A percentile compares a stretch with the other conserved stretches of the same genome.
These are phyloP conservation scores for Pichia sp. DNA, from an alignment of 1,139 yeast species.

Conservation along the genomic window DNA sequence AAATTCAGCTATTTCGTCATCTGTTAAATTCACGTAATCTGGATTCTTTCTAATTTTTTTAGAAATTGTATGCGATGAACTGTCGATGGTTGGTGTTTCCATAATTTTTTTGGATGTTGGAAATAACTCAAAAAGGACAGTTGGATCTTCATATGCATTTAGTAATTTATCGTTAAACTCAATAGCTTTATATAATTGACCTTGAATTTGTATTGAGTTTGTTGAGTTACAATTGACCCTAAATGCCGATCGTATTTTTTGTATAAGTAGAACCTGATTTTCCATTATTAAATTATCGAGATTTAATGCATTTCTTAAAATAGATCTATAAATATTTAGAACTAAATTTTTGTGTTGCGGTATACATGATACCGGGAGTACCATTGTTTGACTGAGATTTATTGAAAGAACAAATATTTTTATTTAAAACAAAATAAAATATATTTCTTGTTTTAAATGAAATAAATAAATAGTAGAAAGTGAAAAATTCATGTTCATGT, in stretches of 20 bases:
- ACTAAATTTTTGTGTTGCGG: conserved; percentile 1
- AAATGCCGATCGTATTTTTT: conserved; percentile 4
- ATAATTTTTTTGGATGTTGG: too few species aligned
- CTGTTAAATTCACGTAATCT: conserved; percentile 1
- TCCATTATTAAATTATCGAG: background rate
- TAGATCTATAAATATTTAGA: conserved; percentile 3
- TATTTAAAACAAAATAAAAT: too few species aligned
- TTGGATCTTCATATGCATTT: background rate
- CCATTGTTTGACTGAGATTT: too few species aligned
- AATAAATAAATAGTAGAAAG: too few species aligned
- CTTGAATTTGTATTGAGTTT: conserved; percentile 3
- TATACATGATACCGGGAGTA: background rate
- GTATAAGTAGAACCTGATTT: background rate
- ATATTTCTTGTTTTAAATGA: too few species aligned
- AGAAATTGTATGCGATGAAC: background rate
- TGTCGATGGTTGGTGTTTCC: too few species aligned
- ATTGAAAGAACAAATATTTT: too few species aligned
- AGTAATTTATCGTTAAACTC: background rate
- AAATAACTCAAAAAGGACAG: too few species aligned
- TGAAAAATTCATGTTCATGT: too few species aligned
- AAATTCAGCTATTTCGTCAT: conserved; percentile 10
- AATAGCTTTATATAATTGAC: background rate
- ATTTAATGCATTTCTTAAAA: conserved; percentile 9
- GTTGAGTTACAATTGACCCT: background rate
- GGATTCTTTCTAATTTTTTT: conserved; percentile 7